A percentile compares a stretch with the other conserved stretches of the same genome.
phyloP scores from a whole-genome alignment of 208 protist genomes.

The Willaertia magna region DNA sequence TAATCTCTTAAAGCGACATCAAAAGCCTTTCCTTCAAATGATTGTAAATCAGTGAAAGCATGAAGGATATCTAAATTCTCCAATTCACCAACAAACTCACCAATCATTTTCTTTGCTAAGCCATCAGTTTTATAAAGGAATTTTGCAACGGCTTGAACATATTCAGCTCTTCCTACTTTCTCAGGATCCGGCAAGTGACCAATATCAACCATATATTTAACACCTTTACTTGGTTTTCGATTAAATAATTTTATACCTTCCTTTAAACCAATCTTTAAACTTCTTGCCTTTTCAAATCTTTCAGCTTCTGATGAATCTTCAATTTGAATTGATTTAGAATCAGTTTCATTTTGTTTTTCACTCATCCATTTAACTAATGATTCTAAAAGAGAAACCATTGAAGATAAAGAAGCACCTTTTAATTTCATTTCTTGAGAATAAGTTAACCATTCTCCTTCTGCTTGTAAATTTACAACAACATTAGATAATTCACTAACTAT shows the following conservation, averaged over 20 bases:
- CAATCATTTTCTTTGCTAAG: slow-evolving; percentile 38
- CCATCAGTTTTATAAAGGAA: slow-evolving; percentile 12
- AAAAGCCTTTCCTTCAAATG: slow-evolving; percentile 18
- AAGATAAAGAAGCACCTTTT: neutral
- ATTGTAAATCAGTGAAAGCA: slow-evolving; percentile 35
- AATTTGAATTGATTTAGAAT: neutral
- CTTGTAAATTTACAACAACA: neutral
- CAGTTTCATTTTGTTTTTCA: neutral
- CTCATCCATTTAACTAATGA: neutral
- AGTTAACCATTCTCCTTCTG: neutral
- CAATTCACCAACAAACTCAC: slow-evolving; percentile 48
- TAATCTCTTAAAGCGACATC: slow-evolving; percentile 42
- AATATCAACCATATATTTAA: neutral
- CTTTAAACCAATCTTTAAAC: neutral
- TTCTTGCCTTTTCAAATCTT: slow-evolving; percentile 8
- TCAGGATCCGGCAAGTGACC: neutral
- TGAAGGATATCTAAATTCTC: slow-evolving; percentile 42
- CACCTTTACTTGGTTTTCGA: neutral
- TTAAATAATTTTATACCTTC: slow-evolving; percentile 7
- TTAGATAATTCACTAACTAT: neutral
- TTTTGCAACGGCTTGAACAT: slow-evolving; percentile 5
- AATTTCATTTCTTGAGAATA: neutral
- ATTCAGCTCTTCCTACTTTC: neutral
- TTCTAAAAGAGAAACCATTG: neutral
- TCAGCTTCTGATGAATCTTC: neutral